A percentile compares a stretch with the other conserved stretches of the same genome.
Evolutionary conservation across 202 grass and related monocot genomes (phyloP).

Genomic region (Saccharum hybrid): DNA sequence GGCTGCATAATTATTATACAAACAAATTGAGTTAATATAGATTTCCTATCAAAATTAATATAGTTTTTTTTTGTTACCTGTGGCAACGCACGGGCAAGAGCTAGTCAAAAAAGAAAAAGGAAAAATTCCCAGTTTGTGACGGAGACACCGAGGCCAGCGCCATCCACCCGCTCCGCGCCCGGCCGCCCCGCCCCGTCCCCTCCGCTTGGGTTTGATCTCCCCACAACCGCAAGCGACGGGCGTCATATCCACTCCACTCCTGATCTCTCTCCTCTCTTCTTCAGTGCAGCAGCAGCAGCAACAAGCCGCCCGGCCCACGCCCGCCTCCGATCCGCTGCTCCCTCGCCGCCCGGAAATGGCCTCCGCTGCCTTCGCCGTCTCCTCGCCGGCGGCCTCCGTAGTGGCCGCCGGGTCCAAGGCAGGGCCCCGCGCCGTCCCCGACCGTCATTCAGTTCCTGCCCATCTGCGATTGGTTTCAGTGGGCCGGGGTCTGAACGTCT

Average conservation of each 20-base stretch:
- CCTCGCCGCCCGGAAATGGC: conserved; percentile 35
- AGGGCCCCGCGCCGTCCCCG: neutral
- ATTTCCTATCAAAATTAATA: no score
- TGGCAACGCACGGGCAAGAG: no score
- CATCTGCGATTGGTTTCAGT: neutral
- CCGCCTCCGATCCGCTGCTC: conserved; percentile 21
- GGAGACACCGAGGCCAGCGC: conserved; percentile 51
- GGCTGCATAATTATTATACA: no score
- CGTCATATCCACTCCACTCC: neutral
- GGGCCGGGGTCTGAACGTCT: neutral
- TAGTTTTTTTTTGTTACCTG: no score
- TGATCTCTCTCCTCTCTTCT: neutral
- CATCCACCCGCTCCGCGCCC: conserved; percentile 38
- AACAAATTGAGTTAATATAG: no score
- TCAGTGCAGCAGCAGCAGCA: neutral
- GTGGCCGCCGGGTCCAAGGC: conserved; percentile 44
- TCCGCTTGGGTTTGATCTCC: conserved; percentile 1
- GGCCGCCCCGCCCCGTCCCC: neutral
- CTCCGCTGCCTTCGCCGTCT: conserved; percentile 34
- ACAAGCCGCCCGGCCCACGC: neutral
- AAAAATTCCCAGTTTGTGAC: conserved; percentile 7
- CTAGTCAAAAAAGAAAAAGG: neutral
- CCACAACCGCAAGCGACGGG: neutral
- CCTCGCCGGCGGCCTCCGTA: conserved; percentile 42
- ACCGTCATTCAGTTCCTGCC: neutral